phyloP scores from a whole-genome alignment of 164 flowering plant species.

The Euptelea pleiosperma region DNA sequence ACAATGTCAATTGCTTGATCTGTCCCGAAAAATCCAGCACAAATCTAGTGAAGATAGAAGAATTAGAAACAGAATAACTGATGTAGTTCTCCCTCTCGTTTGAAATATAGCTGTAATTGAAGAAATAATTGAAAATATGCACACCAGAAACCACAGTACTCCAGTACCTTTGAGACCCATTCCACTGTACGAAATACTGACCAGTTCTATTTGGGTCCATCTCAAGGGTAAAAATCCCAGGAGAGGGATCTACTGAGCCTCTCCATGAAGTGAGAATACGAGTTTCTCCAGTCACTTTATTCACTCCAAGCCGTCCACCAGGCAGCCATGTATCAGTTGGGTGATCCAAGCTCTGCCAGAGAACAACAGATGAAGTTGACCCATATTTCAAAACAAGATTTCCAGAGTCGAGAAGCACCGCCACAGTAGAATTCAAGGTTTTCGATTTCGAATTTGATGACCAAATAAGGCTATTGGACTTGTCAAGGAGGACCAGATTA shows the following conservation, averaged over 20 bases:
- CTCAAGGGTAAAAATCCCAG: constrained; percentile 20
- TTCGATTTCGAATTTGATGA: neutral
- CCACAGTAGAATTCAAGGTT: constrained; percentile 10
- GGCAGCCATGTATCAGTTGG: no score
- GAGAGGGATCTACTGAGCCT: constrained; percentile 29
- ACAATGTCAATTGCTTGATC: neutral
- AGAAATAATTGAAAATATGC: neutral
- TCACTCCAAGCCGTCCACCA: constrained; percentile 6
- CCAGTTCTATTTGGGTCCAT: neutral
- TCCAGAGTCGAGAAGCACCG: constrained; percentile 19
- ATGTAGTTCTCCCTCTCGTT: constrained; percentile 9
- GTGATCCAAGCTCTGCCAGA: no score
- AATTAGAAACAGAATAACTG: neutral
- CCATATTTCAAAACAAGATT: constrained; percentile 11
- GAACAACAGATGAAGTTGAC: no score
- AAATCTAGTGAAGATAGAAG: neutral
- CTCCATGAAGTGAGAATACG: constrained; percentile 31
- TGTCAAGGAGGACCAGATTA: no score
- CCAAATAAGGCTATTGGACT: neutral
- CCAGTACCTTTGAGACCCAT: constrained; percentile 9
- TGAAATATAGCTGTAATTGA: constrained; percentile 3
- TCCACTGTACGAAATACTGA: neutral
- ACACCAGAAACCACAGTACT: constrained; percentile 10
- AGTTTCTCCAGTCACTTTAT: constrained; percentile 7
- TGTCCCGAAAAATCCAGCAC: constrained; percentile 3